These are phyloP conservation scores for Leptographium flavum DNA, from an alignment of 2,329 filamentous ascomycete species.

Conservation along the genomic window DNA sequence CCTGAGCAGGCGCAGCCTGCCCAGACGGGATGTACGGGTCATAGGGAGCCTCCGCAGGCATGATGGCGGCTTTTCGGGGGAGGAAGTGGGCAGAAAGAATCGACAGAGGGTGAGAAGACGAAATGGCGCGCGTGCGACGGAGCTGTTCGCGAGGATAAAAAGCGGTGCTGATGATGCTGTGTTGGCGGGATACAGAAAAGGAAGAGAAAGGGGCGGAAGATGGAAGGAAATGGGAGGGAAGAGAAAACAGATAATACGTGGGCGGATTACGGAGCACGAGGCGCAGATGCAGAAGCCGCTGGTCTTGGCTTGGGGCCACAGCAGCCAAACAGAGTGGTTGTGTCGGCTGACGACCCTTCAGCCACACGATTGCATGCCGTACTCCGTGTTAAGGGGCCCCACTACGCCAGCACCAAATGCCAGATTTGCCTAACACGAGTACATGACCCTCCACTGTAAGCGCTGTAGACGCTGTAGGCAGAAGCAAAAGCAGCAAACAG, in stretches of 20 bases:
- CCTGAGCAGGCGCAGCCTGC: slow-evolving; percentile 31
- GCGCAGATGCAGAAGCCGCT: background rate
- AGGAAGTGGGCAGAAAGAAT: background rate
- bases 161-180: background rate
- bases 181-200: background rate
- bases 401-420: background rate
- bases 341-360: background rate
- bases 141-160: background rate
- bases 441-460: background rate
- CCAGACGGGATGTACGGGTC: slow-evolving; percentile 78
- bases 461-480: no score
- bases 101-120: background rate
- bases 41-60: slow-evolving; percentile 54
- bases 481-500: no score
- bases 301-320: background rate
- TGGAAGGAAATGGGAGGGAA: background rate
- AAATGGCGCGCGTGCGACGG: background rate
- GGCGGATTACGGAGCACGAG: background rate
- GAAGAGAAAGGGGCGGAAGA: background rate
- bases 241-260: background rate
- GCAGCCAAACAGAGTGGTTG: background rate
- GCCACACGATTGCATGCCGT: background rate
- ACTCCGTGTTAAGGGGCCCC: background rate
- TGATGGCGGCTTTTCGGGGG: slow-evolving; percentile 18
- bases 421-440: background rate